Evolutionary conservation across 345 rosid species (phyloP).

Genomic region (Salix dunnii): DNA sequence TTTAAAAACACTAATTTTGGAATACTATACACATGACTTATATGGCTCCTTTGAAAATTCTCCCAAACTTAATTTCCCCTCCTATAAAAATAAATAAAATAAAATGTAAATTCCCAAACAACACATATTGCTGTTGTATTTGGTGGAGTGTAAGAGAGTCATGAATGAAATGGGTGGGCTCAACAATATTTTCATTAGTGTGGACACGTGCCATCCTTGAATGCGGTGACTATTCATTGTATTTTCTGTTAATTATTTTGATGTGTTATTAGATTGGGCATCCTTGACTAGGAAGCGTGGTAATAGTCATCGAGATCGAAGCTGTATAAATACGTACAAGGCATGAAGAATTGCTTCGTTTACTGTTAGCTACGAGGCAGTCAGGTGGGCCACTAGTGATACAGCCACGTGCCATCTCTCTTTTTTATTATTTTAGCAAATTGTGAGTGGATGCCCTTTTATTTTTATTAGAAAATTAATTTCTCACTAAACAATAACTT

Average conservation of each 20-base stretch:
- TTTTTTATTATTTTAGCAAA: background rate
- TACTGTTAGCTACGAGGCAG: slow-evolving; percentile 15
- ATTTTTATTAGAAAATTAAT: background rate
- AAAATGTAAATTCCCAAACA: background rate
- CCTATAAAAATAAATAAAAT: too few relatives aligned
- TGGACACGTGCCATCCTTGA: background rate
- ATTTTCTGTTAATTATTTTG: background rate
- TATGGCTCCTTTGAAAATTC: background rate
- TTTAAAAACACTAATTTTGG: background rate
- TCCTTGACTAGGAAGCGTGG: background rate
- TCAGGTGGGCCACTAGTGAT: background rate
- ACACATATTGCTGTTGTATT: background rate
- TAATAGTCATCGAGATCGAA: background rate
- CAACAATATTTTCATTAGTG: too few relatives aligned
- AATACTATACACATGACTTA: background rate
- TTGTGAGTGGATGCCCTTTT: background rate
- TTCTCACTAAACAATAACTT: too few relatives aligned
- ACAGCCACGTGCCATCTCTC: slow-evolving; percentile 9
- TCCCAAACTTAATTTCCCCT: background rate
- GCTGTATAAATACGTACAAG: background rate
- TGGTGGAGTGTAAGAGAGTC: background rate
- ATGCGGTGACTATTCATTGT: background rate
- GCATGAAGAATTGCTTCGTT: slow-evolving; percentile 17
- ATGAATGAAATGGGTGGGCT: background rate
- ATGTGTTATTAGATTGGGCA: too few relatives aligned